Percentiles rank a stretch among this genome's conserved stretches.
Evolutionary conservation across 768 basidiomycete species (phyloP).

Genomic region (Calocera cornea): DNA sequence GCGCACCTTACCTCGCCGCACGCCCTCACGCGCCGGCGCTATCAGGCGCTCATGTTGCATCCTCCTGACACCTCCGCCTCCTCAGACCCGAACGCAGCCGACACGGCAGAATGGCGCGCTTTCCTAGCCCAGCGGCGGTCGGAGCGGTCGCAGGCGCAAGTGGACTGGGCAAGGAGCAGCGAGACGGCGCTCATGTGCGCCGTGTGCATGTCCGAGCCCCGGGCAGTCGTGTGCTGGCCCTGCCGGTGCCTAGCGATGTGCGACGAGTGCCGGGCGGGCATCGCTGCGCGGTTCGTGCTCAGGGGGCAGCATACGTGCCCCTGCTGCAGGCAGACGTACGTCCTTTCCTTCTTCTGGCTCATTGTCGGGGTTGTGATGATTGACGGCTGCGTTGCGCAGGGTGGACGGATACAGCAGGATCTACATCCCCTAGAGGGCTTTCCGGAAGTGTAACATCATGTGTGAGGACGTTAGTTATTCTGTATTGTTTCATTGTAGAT

Average conservation of each 20-base stretch:
- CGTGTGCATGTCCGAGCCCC: background rate
- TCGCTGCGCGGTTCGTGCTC: background rate
- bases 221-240: background rate
- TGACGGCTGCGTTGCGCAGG: too few species aligned
- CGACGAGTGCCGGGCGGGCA: background rate
- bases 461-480: too few species aligned
- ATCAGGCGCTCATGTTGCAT: background rate
- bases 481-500: too few species aligned
- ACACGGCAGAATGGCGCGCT: background rate
- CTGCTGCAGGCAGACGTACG: background rate
- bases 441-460: too few species aligned
- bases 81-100: background rate
- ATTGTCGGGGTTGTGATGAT: background rate
- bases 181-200: background rate
- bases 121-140: background rate
- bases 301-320: background rate
- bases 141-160: background rate
- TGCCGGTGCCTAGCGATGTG: background rate
- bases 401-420: background rate
- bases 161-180: background rate
- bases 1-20: background rate
- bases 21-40: background rate
- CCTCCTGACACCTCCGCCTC: background rate
- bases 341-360: background rate
- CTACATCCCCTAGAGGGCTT: background rate